phyloP scores from a whole-genome alignment of 768 basidiomycete genomes.

The Tricholoma terreum region DNA sequence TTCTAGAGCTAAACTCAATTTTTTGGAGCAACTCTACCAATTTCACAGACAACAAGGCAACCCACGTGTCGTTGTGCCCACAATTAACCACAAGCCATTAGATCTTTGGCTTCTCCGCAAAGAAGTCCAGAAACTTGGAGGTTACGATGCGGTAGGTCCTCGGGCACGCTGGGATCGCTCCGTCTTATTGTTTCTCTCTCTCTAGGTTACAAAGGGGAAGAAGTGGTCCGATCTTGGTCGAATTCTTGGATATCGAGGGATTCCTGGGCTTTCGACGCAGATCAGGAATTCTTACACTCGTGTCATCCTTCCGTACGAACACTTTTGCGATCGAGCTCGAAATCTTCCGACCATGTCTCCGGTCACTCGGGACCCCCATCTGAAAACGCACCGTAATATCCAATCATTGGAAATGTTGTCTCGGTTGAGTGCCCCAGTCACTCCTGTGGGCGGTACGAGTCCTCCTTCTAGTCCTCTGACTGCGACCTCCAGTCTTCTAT shows the following conservation, averaged over 20 bases:
- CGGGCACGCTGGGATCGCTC: conserved; percentile 6
- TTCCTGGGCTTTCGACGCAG: conserved; percentile 80
- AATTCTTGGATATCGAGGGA: conserved; percentile 76
- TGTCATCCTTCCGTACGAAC: conserved; percentile 95
- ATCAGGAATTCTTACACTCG: conserved; percentile 87
- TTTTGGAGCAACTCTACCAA: conserved; percentile 93
- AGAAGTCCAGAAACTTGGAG: conserved; percentile 87
- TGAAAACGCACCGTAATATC: conserved; percentile 54
- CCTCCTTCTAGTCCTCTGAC: conserved; percentile 74
- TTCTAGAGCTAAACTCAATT: conserved; percentile 94
- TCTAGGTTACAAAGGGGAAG: conserved; percentile 76
- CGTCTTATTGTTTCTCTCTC: conserved; percentile 11
- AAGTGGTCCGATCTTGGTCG: conserved; percentile 89
- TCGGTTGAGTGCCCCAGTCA: conserved; percentile 36
- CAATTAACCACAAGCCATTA: conserved; percentile 87
- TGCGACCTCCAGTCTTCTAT: conserved; percentile 73
- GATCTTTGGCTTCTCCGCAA: conserved; percentile 93
- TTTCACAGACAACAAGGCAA: conserved; percentile 97
- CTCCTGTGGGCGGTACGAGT: conserved; percentile 45
- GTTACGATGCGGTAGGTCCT: conserved; percentile 73
- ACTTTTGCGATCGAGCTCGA: conserved; percentile 76
- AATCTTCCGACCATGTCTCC: conserved; percentile 55
- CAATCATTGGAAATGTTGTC: conserved; percentile 37
- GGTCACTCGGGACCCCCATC: conserved; percentile 41
- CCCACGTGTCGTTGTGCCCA: conserved; percentile 85